Evolutionary conservation across 345 rosid species (phyloP).

Genomic region (Brassica rapa): DNA sequence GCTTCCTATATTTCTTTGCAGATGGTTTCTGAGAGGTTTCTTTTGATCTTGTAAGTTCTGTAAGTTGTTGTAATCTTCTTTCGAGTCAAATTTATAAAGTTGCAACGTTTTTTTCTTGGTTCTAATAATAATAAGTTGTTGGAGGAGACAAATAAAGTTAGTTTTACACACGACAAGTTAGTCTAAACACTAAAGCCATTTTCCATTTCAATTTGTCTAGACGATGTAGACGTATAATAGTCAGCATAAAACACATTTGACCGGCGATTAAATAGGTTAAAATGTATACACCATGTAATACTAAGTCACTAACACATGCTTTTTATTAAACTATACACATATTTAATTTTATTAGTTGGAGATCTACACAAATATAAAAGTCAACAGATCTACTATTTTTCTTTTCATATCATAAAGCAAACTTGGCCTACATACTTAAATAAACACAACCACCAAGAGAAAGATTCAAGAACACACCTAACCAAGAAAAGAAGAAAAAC

Average conservation of each 20-base stretch:
- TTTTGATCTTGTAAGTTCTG: not conserved
- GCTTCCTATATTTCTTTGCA: not conserved
- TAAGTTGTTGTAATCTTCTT: not conserved
- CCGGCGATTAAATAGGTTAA: constrained; percentile 33
- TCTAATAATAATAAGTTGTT: not conserved
- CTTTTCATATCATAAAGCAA: constrained; percentile 30
- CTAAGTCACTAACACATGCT: constrained; percentile 22
- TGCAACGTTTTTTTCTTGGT: not conserved
- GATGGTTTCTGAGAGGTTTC: constrained; percentile 15
- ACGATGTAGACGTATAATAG: constrained; percentile 27
- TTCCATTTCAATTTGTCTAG: constrained; percentile 26
- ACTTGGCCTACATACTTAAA: constrained; percentile 23
- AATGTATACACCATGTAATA: constrained; percentile 38
- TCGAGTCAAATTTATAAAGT: not conserved
- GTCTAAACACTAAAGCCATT: constrained; percentile 13
- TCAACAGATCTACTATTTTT: constrained; percentile 28
- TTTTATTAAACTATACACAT: constrained; percentile 3
- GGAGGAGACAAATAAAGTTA: not conserved
- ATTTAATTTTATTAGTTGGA: constrained; percentile 31
- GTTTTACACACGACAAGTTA: constrained; percentile 20
- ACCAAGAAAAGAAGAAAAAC: not conserved
- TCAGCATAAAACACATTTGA: constrained; percentile 30
- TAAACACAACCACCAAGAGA: constrained; percentile 30
- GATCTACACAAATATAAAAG: constrained; percentile 34
- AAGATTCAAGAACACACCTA: constrained; percentile 30